Evolutionary conservation across 148 eudicot species (phyloP).

Genomic region (Rhododendron molle): DNA sequence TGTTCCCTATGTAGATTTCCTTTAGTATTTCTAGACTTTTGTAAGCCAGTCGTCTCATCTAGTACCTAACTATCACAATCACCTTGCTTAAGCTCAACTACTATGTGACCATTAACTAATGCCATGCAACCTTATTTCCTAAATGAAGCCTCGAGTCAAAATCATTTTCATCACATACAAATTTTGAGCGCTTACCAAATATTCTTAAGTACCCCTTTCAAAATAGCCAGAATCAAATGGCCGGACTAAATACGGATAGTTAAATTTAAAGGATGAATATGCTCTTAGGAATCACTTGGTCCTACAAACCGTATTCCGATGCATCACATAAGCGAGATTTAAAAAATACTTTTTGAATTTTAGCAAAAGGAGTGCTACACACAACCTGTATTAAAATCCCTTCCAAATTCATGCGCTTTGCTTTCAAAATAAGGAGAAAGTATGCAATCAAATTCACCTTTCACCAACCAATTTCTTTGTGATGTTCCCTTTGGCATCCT

Average conservation of each 20-base stretch:
- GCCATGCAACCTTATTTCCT: constrained; percentile 1
- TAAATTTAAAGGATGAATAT: background rate
- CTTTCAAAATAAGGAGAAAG: constrained; percentile 32
- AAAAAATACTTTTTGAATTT: background rate
- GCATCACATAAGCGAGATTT: background rate
- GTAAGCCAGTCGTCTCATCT: background rate
- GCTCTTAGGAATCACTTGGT: background rate
- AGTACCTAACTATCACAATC: background rate
- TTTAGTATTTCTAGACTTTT: background rate
- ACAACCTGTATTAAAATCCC: constrained; percentile 10
- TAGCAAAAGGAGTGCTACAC: background rate
- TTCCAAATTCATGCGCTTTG: constrained; percentile 21
- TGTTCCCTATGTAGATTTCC: background rate
- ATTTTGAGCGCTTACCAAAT: background rate
- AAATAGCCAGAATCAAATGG: background rate
- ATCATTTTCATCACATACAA: background rate
- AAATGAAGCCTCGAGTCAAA: background rate
- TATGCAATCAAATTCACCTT: constrained; percentile 43
- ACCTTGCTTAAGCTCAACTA: background rate
- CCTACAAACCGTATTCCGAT: background rate
- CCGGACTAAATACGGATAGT: background rate
- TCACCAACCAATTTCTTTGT: constrained; percentile 41
- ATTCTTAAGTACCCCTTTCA: constrained; percentile 4
- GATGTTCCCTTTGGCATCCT: constrained; percentile 5
- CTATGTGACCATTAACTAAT: constrained; percentile 9